Percentiles rank a stretch among this genome's conserved stretches.
Conservation (phyloP, 371 early-diverging fungal genomes). For the Blakeslea trispora region DNA sequence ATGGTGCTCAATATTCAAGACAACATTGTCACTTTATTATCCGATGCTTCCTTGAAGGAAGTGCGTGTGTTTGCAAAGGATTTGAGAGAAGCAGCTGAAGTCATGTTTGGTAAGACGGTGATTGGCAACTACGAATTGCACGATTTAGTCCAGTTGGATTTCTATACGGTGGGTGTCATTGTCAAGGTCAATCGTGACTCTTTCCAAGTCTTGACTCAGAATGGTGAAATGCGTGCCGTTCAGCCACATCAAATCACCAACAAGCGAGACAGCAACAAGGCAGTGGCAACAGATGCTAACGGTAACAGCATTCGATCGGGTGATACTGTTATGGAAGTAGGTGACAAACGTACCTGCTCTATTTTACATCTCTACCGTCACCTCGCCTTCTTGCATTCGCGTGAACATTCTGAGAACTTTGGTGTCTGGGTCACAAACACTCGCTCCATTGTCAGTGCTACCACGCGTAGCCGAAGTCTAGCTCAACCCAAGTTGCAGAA, state of each 20-base stretch:
- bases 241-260: constrained; percentile 72
- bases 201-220: constrained; percentile 80
- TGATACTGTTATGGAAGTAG: constrained; percentile 78
- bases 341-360: constrained; percentile 62
- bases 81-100: constrained; percentile 72
- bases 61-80: constrained; percentile 87
- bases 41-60: constrained; percentile 77
- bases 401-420: constrained; percentile 64
- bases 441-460: constrained; percentile 50
- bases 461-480: constrained; percentile 24
- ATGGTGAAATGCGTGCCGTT: constrained; percentile 69
- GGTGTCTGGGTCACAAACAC: constrained; percentile 72
- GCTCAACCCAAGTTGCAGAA: constrained; percentile 15
- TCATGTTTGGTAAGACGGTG: constrained; percentile 47
- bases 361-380: constrained; percentile 74
- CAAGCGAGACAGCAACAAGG: constrained; percentile 66
- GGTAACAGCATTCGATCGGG: constrained; percentile 79
- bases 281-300: constrained; percentile 77
- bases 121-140: constrained; percentile 76
- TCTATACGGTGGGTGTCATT: constrained; percentile 80
- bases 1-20: constrained; percentile 81
- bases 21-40: constrained; percentile 79
- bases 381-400: constrained; percentile 66
- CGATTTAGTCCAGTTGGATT: constrained; percentile 84
- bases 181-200: constrained; percentile 79